phyloP scores from a whole-genome alignment of 2,329 filamentous ascomycete species.

The Drechslera avenae region DNA sequence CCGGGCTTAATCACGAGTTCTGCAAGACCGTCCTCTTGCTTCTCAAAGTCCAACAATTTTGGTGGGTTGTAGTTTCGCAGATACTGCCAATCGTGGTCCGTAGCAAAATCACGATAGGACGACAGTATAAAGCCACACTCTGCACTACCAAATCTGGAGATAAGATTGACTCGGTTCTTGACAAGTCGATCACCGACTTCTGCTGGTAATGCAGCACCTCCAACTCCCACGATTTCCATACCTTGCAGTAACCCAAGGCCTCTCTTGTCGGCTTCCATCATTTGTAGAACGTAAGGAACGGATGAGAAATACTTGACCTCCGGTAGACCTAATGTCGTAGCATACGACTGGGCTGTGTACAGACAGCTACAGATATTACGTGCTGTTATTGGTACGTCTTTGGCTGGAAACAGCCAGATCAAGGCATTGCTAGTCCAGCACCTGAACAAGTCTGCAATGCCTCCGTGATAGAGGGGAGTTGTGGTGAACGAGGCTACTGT shows the following conservation, averaged over 20 bases:
- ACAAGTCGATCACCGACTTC: conserved; percentile 62
- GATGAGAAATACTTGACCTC: conserved; percentile 64
- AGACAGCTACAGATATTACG: conserved; percentile 59
- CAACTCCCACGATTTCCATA: conserved; percentile 68
- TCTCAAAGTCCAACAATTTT: conserved; percentile 56
- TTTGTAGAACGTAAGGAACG: conserved; percentile 80
- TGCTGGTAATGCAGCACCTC: conserved; percentile 63
- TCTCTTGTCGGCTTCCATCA: conserved; percentile 90
- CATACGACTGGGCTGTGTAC: conserved; percentile 38
- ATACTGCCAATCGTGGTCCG: conserved; percentile 66
- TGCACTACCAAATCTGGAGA: conserved; percentile 68
- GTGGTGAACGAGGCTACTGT: conserved; percentile 64
- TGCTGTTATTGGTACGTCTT: conserved; percentile 61
- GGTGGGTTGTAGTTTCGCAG: conserved; percentile 53
- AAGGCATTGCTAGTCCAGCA: conserved; percentile 65
- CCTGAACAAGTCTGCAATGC: conserved; percentile 66
- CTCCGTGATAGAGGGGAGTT: conserved; percentile 69
- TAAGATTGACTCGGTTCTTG: conserved; percentile 57
- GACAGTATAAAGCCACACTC: conserved; percentile 70
- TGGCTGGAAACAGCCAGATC: conserved; percentile 68
- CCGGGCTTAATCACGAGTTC: conserved; percentile 61
- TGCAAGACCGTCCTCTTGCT: conserved; percentile 47
- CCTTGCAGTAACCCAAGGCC: conserved; percentile 67
- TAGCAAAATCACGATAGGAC: conserved; percentile 61
- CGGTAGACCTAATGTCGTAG: conserved; percentile 27